phyloP scores from a whole-genome alignment of 179 eudicot genomes.

The Silene vulgaris region DNA sequence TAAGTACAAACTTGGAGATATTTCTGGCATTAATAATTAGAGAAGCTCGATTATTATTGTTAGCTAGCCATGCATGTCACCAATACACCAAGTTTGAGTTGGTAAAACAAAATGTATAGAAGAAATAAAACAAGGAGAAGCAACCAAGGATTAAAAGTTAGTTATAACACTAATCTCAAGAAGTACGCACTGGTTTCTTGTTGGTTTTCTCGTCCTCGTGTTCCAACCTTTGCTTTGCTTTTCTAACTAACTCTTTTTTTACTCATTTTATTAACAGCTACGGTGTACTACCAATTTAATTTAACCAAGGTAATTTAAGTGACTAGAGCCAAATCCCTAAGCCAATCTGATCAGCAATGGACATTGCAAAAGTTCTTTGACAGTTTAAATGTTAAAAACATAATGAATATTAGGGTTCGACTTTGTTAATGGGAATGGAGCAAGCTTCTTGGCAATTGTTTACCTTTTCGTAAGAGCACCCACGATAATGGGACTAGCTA shows the following conservation, averaged over 20 bases:
- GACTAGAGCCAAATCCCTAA: conserved; percentile 21
- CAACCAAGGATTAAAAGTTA: conserved; percentile 18
- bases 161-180: conserved; percentile 20
- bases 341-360: conserved; percentile 4
- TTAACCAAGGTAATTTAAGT: no score
- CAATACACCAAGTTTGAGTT: background rate
- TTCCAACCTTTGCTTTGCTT: conserved; percentile 20
- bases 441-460: no score
- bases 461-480: no score
- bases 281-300: no score
- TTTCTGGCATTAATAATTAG: background rate
- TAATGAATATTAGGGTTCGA: no score
- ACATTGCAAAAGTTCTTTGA: background rate
- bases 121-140: conserved; percentile 21
- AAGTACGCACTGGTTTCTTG: conserved; percentile 20
- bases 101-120: background rate
- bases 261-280: background rate
- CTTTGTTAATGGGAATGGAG: no score
- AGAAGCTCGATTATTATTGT: background rate
- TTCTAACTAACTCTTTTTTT: conserved; percentile 13
- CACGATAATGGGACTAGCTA: no score
- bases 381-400: no score
- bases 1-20: background rate
- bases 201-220: conserved; percentile 33
- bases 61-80: conserved; percentile 2